phyloP scores from a whole-genome alignment of 1,284 basidiomycete species.

The Fomes fomentarius region DNA sequence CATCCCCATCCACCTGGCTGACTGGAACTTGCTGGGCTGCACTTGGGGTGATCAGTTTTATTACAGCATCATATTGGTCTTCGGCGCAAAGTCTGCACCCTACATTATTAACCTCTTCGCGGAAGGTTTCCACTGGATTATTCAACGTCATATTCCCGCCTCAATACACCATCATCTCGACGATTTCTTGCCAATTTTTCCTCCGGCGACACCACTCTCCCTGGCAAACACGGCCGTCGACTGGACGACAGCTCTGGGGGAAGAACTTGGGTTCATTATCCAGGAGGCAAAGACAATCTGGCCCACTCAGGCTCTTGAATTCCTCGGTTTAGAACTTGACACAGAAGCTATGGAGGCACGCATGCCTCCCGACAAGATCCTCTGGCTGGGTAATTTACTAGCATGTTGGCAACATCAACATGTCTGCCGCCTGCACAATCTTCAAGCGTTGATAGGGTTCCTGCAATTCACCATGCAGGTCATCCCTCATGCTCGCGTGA shows the following conservation, averaged over 20 bases:
- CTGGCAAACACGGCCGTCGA: neutral
- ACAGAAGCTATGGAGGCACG: slow-evolving; percentile 9
- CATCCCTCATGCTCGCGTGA: slow-evolving; percentile 2
- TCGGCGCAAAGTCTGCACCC: slow-evolving; percentile 28
- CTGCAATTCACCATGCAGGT: slow-evolving; percentile 9
- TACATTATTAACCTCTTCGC: slow-evolving; percentile 46
- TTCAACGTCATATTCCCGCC: slow-evolving; percentile 16
- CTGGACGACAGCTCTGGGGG: slow-evolving; percentile 4
- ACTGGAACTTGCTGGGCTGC: slow-evolving; percentile 40
- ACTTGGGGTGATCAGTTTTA: slow-evolving; percentile 35
- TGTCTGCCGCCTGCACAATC: slow-evolving; percentile 3
- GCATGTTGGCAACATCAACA: neutral
- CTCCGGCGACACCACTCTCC: neutral
- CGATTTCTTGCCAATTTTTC: slow-evolving; percentile 9
- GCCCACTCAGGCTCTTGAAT: slow-evolving; percentile 1
- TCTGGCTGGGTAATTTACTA: slow-evolving; percentile 2
- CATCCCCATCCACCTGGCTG: slow-evolving; percentile 35
- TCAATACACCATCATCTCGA: slow-evolving; percentile 6
- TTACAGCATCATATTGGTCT: slow-evolving; percentile 34
- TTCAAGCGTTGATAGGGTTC: slow-evolving; percentile 10
- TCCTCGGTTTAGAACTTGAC: slow-evolving; percentile 10
- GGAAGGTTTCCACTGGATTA: slow-evolving; percentile 40
- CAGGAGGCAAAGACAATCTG: neutral
- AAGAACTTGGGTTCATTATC: slow-evolving; percentile 5
- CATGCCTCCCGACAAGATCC: slow-evolving; percentile 3